Percentiles rank a stretch among this genome's conserved stretches.
These are phyloP conservation scores for Myriangium duriaei DNA, from an alignment of 2,329 filamentous ascomycete genomes.

Conservation along the genomic window DNA sequence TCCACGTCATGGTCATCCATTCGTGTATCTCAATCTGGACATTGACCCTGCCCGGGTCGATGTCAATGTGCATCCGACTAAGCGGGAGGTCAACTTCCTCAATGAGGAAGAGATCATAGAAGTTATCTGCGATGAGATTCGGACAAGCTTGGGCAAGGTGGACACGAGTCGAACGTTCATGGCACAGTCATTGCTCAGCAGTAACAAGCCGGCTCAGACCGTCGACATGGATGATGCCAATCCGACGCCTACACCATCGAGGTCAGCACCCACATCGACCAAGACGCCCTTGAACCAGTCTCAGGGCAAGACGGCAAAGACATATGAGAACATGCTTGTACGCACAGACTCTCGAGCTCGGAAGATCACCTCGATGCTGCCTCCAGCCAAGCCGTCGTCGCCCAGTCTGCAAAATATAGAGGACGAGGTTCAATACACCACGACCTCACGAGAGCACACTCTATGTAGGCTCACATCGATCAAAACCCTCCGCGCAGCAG, in stretches of 20 bases:
- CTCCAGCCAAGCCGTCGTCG: conserved; percentile 35
- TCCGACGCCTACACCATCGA: conserved; percentile 22
- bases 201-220: conserved; percentile 31
- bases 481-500: conserved; percentile 68
- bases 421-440: conserved; percentile 57
- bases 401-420: conserved; percentile 16
- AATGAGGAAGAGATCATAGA: conserved; percentile 96
- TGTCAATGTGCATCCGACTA: conserved; percentile 95
- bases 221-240: conserved; percentile 13
- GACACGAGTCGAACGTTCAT: conserved; percentile 90
- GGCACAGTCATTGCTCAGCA: conserved; percentile 76
- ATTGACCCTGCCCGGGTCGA: conserved; percentile 88
- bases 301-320: conserved; percentile 32
- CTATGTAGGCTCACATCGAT: conserved; percentile 70
- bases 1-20: conserved; percentile 88
- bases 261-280: conserved; percentile 20
- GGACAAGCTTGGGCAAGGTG: conserved; percentile 66
- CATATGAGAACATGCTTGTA: conserved; percentile 77
- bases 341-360: conserved; percentile 78
- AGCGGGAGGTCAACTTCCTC: conserved; percentile 90
- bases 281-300: conserved; percentile 21
- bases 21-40: conserved; percentile 81
- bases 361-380: conserved; percentile 95
- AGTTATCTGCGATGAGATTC: conserved; percentile 67
- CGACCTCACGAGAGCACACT: conserved; percentile 54